Conservation (phyloP, 345 rosid genomes). For the Eucalyptus rudis region DNA sequence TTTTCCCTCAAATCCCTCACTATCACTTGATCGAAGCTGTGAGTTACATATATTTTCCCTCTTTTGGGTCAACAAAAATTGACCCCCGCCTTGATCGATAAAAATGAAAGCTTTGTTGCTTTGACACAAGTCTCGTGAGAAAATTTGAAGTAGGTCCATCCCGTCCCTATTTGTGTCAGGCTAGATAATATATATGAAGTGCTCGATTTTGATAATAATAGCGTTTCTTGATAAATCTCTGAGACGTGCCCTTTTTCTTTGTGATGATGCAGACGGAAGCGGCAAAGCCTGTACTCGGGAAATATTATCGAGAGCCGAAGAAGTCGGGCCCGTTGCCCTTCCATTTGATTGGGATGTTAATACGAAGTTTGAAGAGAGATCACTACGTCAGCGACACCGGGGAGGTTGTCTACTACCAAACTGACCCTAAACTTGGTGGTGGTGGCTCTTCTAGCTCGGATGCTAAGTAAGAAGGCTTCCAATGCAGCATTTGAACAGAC, state of each 20-base stretch:
- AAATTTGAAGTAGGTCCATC: not conserved
- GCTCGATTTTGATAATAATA: not conserved
- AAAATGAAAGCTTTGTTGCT: not conserved
- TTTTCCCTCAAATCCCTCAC: slow-evolving; percentile 97
- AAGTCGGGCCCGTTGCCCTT: slow-evolving; percentile 67
- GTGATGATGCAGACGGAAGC: slow-evolving; percentile 49
- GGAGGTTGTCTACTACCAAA: slow-evolving; percentile 62
- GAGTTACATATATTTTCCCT: not conserved
- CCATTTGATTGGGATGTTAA: slow-evolving; percentile 32
- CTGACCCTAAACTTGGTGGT: slow-evolving; percentile 24
- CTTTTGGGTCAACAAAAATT: not conserved
- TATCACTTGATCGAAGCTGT: slow-evolving; percentile 91
- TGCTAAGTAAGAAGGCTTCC: not conserved
- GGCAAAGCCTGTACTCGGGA: slow-evolving; percentile 70
- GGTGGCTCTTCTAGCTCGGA: not conserved
- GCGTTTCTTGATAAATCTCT: not conserved
- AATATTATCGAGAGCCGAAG: slow-evolving; percentile 70
- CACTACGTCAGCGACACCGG: slow-evolving; percentile 75
- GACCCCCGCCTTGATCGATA: not conserved
- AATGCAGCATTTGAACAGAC: not conserved
- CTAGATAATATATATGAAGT: not conserved
- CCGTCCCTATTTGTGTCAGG: too few species aligned
- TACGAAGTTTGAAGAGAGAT: slow-evolving; percentile 53
- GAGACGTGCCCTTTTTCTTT: not conserved
- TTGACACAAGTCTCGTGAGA: not conserved